Evolutionary conservation across 2,329 filamentous ascomycete species (phyloP).

Genomic region (Tothia fuscella): DNA sequence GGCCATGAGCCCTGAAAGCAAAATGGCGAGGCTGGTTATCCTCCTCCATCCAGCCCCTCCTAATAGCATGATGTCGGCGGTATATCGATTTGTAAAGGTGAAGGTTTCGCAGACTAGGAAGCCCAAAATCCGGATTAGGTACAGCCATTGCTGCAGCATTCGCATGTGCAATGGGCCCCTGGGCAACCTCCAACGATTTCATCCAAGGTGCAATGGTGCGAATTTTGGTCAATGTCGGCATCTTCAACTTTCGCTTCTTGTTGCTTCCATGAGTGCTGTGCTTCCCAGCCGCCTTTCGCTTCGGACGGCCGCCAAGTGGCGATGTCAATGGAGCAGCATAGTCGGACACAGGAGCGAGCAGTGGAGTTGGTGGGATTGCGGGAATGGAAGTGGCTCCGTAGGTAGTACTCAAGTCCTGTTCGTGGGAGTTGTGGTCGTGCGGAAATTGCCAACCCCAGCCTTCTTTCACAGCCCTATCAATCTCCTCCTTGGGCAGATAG

Average conservation of each 20-base stretch:
- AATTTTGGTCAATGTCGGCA: constrained; percentile 30
- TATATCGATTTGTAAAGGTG: constrained; percentile 97
- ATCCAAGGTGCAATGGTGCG: constrained; percentile 33
- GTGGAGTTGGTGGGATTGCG: constrained; percentile 26
- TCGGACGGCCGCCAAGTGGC: constrained; percentile 24
- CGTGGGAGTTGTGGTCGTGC: constrained; percentile 58
- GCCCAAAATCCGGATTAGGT: constrained; percentile 66
- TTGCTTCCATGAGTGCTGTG: background rate
- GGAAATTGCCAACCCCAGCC: constrained; percentile 98
- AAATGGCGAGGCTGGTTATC: constrained; percentile 80
- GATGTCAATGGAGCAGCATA: background rate
- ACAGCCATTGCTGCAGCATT: constrained; percentile 73
- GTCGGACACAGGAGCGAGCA: constrained; percentile 14
- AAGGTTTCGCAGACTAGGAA: constrained; percentile 66
- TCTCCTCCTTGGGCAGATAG: constrained; percentile 63
- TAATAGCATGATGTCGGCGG: constrained; percentile 81
- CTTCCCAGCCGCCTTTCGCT: constrained; percentile 24
- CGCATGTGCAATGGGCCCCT: constrained; percentile 78
- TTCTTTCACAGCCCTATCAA: constrained; percentile 74
- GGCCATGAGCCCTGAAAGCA: constrained; percentile 89
- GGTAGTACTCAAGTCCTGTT: constrained; percentile 63
- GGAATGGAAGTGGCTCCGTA: constrained; percentile 19
- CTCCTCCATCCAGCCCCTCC: constrained; percentile 77
- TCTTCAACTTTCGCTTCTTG: constrained; percentile 43
- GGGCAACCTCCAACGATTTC: constrained; percentile 42